Conservation (phyloP, 148 eudicot genomes). For the Fagopyrum esculentum region DNA sequence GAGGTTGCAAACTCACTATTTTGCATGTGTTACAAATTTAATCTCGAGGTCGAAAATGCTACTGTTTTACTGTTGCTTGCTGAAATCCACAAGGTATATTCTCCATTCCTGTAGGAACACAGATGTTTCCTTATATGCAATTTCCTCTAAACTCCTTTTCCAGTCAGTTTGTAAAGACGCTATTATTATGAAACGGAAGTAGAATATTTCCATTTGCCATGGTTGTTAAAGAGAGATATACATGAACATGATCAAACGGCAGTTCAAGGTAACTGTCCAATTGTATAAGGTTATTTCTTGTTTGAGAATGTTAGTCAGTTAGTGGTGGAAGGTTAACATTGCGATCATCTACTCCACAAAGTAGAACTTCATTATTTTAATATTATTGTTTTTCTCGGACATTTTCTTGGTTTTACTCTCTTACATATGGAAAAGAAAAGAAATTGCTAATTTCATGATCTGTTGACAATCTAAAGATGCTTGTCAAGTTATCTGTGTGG, state of each 20-base stretch:
- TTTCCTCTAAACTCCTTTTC: background rate
- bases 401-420: background rate
- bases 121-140: background rate
- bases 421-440: background rate
- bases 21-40: constrained; percentile 87
- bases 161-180: background rate
- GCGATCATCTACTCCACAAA: background rate
- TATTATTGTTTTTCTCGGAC: background rate
- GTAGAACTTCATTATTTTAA: background rate
- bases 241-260: background rate
- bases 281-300: background rate
- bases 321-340: background rate
- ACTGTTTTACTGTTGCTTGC: constrained; percentile 82
- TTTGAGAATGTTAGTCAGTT: background rate
- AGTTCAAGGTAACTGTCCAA: background rate
- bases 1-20: constrained; percentile 79
- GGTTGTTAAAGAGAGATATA: background rate
- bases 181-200: background rate
- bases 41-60: constrained; percentile 82
- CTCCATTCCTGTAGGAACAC: background rate
- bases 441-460: background rate
- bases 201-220: background rate
- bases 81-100: constrained; percentile 88
- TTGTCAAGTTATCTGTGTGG: background rate
- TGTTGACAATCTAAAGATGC: background rate